phyloP scores from a whole-genome alignment of 176 grass and related monocot genomes.

The Phyllostachys edulis region DNA sequence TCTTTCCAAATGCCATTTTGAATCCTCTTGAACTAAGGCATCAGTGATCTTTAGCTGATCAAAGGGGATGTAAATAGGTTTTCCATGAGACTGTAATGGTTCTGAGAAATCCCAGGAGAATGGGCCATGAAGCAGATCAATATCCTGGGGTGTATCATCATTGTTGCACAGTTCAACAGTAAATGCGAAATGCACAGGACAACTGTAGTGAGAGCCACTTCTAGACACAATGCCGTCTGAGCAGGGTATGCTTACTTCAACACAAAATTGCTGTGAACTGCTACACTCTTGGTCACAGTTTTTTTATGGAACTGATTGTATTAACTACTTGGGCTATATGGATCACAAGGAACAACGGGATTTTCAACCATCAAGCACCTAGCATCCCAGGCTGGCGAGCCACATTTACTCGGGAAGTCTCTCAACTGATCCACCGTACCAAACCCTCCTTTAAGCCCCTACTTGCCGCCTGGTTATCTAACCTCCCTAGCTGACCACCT shows the following conservation, averaged over 20 bases:
- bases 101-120: slow-evolving; percentile 62
- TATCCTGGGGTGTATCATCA: not conserved
- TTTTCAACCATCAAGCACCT: no score
- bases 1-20: slow-evolving; percentile 76
- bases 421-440: no score
- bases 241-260: slow-evolving; percentile 55
- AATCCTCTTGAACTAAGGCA: slow-evolving; percentile 36
- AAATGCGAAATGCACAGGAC: slow-evolving; percentile 57
- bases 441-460: no score
- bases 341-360: no score
- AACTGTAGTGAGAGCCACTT: slow-evolving; percentile 42
- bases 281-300: slow-evolving; percentile 41
- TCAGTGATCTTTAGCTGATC: slow-evolving; percentile 43
- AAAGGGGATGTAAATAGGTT: slow-evolving; percentile 24
- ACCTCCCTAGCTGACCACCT: no score
- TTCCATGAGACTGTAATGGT: slow-evolving; percentile 28
- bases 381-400: no score
- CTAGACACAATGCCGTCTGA: slow-evolving; percentile 52
- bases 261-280: slow-evolving; percentile 33
- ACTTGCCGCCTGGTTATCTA: no score
- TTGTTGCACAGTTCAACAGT: slow-evolving; percentile 35
- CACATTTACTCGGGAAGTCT: no score
- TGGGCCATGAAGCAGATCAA: slow-evolving; percentile 31
- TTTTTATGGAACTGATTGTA: no score
- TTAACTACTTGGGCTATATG: no score